phyloP scores from a whole-genome alignment of 306 rosid genomes.

The Quercus parvula region DNA sequence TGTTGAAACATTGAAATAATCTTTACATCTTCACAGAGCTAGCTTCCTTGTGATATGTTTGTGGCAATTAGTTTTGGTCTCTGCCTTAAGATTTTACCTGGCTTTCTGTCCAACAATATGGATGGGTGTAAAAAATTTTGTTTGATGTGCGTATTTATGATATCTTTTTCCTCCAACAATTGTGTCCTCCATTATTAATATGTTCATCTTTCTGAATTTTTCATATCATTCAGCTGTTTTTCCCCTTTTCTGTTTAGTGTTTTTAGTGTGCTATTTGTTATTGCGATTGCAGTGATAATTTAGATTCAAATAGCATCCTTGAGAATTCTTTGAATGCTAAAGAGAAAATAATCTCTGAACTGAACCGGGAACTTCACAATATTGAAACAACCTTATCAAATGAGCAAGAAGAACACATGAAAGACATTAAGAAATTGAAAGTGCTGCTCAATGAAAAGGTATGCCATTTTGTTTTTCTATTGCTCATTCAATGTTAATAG shows the following conservation, averaged over 20 bases:
- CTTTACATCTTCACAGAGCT: not conserved
- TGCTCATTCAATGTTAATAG: not conserved
- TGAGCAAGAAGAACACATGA: conserved; percentile 84
- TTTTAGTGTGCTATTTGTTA: conserved; percentile 19
- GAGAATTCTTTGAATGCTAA: conserved; percentile 93
- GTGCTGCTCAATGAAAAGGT: conserved; percentile 85
- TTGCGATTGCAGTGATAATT: conserved; percentile 62
- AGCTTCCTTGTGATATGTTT: not conserved
- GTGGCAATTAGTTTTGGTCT: not conserved
- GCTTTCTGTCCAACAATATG: not conserved
- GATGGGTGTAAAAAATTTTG: not conserved
- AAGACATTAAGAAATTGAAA: conserved; percentile 81
- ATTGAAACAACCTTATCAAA: conserved; percentile 79
- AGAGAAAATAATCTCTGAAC: conserved; percentile 88
- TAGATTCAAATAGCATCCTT: conserved; percentile 73
- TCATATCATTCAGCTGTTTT: not conserved
- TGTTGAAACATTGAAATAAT: too few relatives aligned
- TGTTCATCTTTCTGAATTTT: not conserved
- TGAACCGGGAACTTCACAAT: conserved; percentile 93
- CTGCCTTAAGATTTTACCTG: not conserved
- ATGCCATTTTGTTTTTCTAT: not conserved
- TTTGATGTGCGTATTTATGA: not conserved
- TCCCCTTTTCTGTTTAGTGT: not conserved
- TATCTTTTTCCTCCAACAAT: not conserved
- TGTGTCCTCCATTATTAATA: not conserved